Conservation (phyloP, 306 rosid species). For the Citrullus mucosospermus region DNA sequence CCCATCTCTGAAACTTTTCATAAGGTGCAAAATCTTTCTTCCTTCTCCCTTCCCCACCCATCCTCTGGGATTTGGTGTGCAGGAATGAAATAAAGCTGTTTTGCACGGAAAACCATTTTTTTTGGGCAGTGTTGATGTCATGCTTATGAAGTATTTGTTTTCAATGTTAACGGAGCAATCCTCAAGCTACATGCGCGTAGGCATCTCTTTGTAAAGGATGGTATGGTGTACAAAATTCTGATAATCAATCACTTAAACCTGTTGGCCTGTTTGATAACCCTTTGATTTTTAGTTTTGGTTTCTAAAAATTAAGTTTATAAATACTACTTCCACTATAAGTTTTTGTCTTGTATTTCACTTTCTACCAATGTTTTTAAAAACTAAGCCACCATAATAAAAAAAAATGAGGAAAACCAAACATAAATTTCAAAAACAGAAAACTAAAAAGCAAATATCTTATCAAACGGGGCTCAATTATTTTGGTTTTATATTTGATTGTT, state of each 20-base stretch:
- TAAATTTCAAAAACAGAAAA: no score
- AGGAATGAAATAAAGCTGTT: not conserved
- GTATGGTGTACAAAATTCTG: not conserved
- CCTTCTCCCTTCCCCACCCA: not conserved
- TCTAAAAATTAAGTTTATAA: no score
- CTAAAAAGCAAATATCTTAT: no score
- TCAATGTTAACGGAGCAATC: not conserved
- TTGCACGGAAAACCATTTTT: not conserved
- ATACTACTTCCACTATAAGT: no score
- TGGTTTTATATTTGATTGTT: not conserved
- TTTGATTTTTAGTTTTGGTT: no score
- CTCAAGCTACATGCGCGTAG: not conserved
- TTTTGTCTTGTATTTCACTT: no score
- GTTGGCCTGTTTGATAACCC: no score
- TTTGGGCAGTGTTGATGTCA: not conserved
- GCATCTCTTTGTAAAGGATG: not conserved
- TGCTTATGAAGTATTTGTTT: not conserved
- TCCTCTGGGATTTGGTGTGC: not conserved
- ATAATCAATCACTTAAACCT: not conserved
- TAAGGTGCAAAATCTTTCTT: conserved; percentile 36
- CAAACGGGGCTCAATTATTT: not conserved
- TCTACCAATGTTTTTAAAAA: no score
- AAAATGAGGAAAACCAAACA: no score
- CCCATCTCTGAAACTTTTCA: conserved; percentile 69
- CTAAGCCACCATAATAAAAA: no score